Percentiles rank a stretch among this genome's conserved stretches.
Conservation (phyloP, 2,329 filamentous ascomycete species). For the Ophiostoma piceae region DNA sequence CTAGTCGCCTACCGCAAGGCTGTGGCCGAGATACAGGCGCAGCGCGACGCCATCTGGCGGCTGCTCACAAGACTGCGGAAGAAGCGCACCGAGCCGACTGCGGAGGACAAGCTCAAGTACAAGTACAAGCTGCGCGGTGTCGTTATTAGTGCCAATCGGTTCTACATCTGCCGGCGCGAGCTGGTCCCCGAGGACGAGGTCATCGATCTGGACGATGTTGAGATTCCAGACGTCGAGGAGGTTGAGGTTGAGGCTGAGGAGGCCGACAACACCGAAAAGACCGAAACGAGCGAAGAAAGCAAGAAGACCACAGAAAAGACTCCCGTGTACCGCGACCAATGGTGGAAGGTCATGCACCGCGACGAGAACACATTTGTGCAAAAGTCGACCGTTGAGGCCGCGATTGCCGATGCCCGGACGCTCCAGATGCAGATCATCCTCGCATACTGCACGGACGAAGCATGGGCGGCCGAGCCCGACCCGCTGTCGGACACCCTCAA, state of each 20-base stretch:
- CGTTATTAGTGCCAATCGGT: conserved; percentile 28
- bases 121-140: conserved; percentile 34
- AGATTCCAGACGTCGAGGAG: not conserved
- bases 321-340: conserved; percentile 28
- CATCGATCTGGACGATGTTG: not conserved
- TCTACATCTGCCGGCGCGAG: conserved; percentile 32
- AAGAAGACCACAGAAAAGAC: not conserved
- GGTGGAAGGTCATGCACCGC: conserved; percentile 30
- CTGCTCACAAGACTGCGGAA: conserved; percentile 19
- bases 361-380: not conserved
- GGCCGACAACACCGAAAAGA: not conserved
- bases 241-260: not conserved
- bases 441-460: conserved; percentile 34
- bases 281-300: not conserved
- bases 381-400: not conserved
- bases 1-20: conserved; percentile 12
- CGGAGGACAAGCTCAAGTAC: conserved; percentile 26
- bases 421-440: conserved; percentile 21
- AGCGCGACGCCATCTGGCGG: conserved; percentile 22
- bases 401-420: not conserved
- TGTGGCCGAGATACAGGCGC: not conserved
- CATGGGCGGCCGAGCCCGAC: conserved; percentile 28
- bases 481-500: conserved; percentile 32
- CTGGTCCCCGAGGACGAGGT: conserved; percentile 19
- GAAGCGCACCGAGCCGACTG: conserved; percentile 28